Conservation (phyloP, 352 stramenopile genomes). For the Globisporangium megalacanthum region DNA sequence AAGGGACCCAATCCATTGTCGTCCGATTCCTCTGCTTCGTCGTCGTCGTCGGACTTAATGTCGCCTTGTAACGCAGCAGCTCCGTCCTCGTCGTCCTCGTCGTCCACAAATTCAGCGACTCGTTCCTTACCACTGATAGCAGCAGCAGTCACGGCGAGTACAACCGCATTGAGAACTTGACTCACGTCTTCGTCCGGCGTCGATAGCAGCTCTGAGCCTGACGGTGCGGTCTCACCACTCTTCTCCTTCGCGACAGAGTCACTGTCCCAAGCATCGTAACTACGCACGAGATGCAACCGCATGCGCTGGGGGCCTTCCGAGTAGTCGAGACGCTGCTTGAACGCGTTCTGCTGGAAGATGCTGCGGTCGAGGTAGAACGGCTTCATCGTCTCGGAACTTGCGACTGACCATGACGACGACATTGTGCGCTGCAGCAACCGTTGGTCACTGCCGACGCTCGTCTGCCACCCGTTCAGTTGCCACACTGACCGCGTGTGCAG, state of each 20-base stretch:
- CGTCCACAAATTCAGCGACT: conserved; percentile 9
- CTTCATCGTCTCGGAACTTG: not conserved
- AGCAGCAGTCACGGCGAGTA: not conserved
- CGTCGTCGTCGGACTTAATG: conserved; percentile 4
- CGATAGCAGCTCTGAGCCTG: too few species aligned
- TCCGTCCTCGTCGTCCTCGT: conserved; percentile 20
- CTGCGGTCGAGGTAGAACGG: conserved; percentile 25
- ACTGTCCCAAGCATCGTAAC: conserved; percentile 20
- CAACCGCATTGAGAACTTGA: too few species aligned
- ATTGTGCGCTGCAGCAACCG: conserved; percentile 2
- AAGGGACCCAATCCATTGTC: conserved; percentile 26
- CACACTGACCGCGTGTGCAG: conserved; percentile 39
- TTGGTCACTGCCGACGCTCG: not conserved
- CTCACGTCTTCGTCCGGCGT: too few species aligned
- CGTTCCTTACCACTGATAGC: not conserved
- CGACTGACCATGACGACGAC: not conserved
- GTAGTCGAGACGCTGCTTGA: conserved; percentile 36
- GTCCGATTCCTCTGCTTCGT: conserved; percentile 26
- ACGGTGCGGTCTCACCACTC: not conserved
- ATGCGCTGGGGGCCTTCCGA: conserved; percentile 52
- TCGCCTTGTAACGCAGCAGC: not conserved
- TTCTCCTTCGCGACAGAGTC: not conserved
- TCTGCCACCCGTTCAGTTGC: conserved; percentile 30
- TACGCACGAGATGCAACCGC: conserved; percentile 36
- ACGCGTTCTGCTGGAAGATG: conserved; percentile 36